Base-by-base conservation (phyloP, 139 green algal genomes). In the Micractinium conductrix region DNA sequence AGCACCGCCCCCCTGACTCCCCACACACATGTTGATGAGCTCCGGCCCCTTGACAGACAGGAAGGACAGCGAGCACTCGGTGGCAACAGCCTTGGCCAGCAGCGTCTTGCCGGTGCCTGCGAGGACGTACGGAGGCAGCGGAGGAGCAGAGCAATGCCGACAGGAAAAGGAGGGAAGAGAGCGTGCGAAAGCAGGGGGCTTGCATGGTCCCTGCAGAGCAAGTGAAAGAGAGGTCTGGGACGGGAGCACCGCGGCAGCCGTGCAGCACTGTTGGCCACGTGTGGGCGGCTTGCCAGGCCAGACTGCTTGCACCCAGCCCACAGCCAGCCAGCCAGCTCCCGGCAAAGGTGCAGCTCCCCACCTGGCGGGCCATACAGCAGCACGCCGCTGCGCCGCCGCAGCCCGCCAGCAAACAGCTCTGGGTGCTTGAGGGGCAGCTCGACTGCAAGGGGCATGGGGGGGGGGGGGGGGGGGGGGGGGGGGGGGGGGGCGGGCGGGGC, bases 21-120 rank as follows among this genome's bases (percentile, higher is more conserved):
- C 95, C 43, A 98, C 91, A 79, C 97, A 98, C 95, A 97, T 97
- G 85, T 98, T 97, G 90, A 98, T 95, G 19, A 98, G 92, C 93
- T 98, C 96, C 5, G 96, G 96, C 2, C 96, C 96, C 88, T 98
- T 98, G 74, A 98, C 94, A 5, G 86, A 93, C 82, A 98, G 87
- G 83, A 98, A 98, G 80, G 93, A 96, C 68, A 95, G 88, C 45
- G 79, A 58, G 88, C 95, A 98, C 89, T 98, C 94, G 12, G 92
- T 96, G 58, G 95, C 95, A 40, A 98, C 94, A 2, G 95, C 95
- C 85, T 98, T 98, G 62, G 95, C 95, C 42, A 98, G 86, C 83
- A 98, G 88, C 42, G 95, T 98, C 89, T 99, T 99, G 83, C 96
- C 96, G 21, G 93, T 97, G 63, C 96, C 93, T 86, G 91, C 42